Percentiles rank a stretch among this genome's conserved stretches.
These are phyloP conservation scores for Periconia macrospinosa DNA, from an alignment of 2,329 filamentous ascomycete species.

Conservation along the genomic window DNA sequence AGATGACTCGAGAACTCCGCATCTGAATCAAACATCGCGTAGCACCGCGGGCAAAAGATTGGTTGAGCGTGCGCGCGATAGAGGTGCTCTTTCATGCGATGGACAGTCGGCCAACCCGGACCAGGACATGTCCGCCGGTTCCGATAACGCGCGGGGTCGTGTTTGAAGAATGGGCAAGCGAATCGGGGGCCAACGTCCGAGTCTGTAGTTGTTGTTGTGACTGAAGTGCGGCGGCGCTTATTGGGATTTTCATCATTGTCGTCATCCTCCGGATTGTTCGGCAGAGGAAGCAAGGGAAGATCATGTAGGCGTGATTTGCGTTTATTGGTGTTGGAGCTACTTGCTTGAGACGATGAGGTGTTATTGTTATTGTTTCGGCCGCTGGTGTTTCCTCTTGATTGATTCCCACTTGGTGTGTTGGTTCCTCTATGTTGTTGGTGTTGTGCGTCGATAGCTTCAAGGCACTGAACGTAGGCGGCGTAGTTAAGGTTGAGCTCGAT, in stretches of 20 bases:
- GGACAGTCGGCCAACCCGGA: conserved; percentile 44
- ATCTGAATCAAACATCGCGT: conserved; percentile 38
- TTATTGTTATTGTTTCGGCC: not conserved
- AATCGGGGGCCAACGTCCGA: conserved; percentile 31
- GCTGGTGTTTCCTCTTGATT: not conserved
- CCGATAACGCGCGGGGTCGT: conserved; percentile 41
- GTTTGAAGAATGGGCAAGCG: conserved; percentile 48
- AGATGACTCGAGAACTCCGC: conserved; percentile 37
- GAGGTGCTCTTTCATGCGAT: conserved; percentile 48
- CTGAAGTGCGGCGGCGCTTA: conserved; percentile 29
- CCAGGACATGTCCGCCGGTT: conserved; percentile 41
- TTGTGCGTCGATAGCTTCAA: conserved; percentile 13
- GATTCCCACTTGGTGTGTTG: not conserved
- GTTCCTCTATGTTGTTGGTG: not conserved
- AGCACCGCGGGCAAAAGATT: conserved; percentile 44
- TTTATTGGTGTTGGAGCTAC: conserved; percentile 12
- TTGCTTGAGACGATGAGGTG: no score
- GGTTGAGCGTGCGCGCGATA: conserved; percentile 44
- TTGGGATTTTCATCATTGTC: conserved; percentile 25
- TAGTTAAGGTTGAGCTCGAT: conserved; percentile 29
- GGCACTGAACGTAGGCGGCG: conserved; percentile 27
- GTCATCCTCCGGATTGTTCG: conserved; percentile 17
- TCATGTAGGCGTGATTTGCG: conserved; percentile 27
- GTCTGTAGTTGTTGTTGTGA: conserved; percentile 24
- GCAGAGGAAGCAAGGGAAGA: not conserved